These are phyloP conservation scores for Mycena amicta DNA, from an alignment of 768 basidiomycete species.

Conservation along the genomic window DNA sequence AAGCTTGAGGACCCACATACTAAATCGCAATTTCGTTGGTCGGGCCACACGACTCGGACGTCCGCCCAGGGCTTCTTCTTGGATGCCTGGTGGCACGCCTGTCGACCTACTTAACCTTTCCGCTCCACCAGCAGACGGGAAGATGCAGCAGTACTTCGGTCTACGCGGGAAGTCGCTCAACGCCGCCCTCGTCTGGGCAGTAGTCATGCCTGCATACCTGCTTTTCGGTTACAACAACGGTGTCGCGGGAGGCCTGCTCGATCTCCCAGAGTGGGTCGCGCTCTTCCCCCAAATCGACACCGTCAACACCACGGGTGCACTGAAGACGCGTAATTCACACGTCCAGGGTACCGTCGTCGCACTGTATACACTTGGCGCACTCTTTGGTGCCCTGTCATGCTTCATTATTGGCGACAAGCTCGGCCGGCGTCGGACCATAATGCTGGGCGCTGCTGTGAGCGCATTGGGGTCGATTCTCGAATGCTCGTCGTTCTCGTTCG, in stretches of 20 bases:
- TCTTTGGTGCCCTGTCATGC: constrained; percentile 64
- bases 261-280: constrained; percentile 18
- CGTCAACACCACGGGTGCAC: constrained; percentile 11
- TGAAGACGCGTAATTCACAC: constrained; percentile 14
- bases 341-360: constrained; percentile 20
- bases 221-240: constrained; percentile 20
- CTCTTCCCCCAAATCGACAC: constrained; percentile 22
- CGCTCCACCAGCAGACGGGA: no score
- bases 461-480: constrained; percentile 65
- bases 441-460: constrained; percentile 61
- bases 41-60: no score
- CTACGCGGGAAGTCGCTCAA: constrained; percentile 19
- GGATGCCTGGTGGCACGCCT: no score
- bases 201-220: constrained; percentile 20
- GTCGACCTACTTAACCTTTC: background rate
- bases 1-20: no score
- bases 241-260: constrained; percentile 20
- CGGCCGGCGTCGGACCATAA: constrained; percentile 61
- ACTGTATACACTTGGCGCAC: constrained; percentile 25
- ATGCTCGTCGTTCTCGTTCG: constrained; percentile 55
- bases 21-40: no score
- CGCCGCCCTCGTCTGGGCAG: constrained; percentile 19
- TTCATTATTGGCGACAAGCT: constrained; percentile 61
- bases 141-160: constrained; percentile 22
- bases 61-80: no score